phyloP scores from a whole-genome alignment of 345 rosid species.

The Garcia nutans region DNA sequence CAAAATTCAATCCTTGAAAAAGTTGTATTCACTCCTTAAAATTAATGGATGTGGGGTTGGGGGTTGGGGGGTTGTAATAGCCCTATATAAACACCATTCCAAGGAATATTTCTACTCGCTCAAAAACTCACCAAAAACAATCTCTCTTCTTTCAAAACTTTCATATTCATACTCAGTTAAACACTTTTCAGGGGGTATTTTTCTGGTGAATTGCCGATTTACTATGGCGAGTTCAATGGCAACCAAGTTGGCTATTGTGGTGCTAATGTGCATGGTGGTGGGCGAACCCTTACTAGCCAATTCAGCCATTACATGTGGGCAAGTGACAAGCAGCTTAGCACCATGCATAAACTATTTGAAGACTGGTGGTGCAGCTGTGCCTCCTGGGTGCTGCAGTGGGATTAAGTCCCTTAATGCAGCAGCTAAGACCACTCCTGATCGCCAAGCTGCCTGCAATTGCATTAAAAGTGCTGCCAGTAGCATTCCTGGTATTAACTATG shows the following conservation, averaged over 20 bases:
- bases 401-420: conserved; percentile 14
- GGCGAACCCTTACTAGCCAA: conserved; percentile 22
- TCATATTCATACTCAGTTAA: too few relatives aligned
- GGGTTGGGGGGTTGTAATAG: too few relatives aligned
- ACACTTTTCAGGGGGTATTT: too few relatives aligned
- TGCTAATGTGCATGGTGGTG: conserved; percentile 27
- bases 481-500: neutral
- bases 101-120: too few relatives aligned
- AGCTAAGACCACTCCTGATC: conserved; percentile 33
- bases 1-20: too few relatives aligned
- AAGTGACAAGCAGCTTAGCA: conserved; percentile 4
- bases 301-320: conserved; percentile 33
- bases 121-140: too few relatives aligned
- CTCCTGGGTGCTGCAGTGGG: conserved; percentile 25
- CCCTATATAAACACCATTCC: too few relatives aligned
- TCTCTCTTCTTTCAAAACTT: too few relatives aligned
- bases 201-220: too few relatives aligned
- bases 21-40: too few relatives aligned
- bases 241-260: conserved; percentile 4
- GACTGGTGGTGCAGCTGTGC: neutral
- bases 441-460: conserved; percentile 35
- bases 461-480: conserved; percentile 11
- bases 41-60: too few relatives aligned
- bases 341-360: conserved; percentile 25
- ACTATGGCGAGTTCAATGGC: neutral